phyloP scores from a whole-genome alignment of 148 eudicot species.

The Amaranthus cruentus region DNA sequence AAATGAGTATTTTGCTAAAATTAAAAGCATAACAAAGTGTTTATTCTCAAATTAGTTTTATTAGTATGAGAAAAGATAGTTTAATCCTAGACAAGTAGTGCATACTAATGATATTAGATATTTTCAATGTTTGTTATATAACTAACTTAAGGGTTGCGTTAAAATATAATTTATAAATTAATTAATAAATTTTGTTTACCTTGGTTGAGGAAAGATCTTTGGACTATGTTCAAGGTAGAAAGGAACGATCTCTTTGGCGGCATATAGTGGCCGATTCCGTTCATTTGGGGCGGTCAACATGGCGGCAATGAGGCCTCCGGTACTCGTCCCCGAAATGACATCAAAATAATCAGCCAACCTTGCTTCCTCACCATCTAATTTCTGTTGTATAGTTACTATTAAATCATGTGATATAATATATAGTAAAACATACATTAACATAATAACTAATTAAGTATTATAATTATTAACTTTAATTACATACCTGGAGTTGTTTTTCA shows the following conservation, averaged over 20 bases:
- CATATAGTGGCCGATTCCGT: conserved; percentile 34
- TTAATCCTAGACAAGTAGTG: too few species aligned
- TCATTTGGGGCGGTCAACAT: conserved; percentile 50
- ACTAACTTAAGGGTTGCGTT: background rate
- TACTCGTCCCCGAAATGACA: conserved; percentile 60
- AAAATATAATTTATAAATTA: background rate
- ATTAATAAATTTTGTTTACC: conserved; percentile 18
- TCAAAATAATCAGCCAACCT: conserved; percentile 57
- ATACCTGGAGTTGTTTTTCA: conserved; percentile 56
- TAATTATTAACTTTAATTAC: background rate
- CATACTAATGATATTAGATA: too few species aligned
- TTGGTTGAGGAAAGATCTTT: conserved; percentile 42
- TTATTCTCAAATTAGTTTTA: too few species aligned
- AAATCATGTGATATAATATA: too few species aligned
- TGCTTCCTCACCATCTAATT: conserved; percentile 43
- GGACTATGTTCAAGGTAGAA: conserved; percentile 48
- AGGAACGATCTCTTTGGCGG: conserved; percentile 49
- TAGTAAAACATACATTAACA: too few species aligned
- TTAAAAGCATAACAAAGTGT: too few species aligned
- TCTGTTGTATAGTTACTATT: conserved; percentile 16
- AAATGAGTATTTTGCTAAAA: too few species aligned
- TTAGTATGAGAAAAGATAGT: too few species aligned
- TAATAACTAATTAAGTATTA: background rate
- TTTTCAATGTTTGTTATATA: too few species aligned
- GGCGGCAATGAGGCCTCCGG: conserved; percentile 51